A percentile compares a stretch with the other conserved stretches of the same genome.
Conservation (phyloP, 2,329 filamentous ascomycete species). For the Sporothrix inflata region DNA sequence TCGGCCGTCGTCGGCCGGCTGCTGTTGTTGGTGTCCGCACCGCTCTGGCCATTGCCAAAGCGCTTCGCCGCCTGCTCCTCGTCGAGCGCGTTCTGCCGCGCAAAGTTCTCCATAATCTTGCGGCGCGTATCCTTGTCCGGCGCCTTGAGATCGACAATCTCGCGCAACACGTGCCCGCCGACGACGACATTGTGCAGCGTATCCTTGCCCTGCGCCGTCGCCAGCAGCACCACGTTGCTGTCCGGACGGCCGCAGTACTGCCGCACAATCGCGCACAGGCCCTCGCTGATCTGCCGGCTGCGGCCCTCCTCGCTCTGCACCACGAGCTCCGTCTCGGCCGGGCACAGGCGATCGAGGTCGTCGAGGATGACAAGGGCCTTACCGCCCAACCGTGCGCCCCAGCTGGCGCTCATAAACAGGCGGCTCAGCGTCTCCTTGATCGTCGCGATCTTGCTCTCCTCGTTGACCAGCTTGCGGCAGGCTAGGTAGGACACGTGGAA, state of each 20-base stretch:
- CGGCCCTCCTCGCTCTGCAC: slow-evolving; percentile 91
- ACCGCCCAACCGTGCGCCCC: slow-evolving; percentile 86
- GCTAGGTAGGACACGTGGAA: slow-evolving; percentile 86
- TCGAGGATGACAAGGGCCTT: slow-evolving; percentile 85
- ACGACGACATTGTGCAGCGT: slow-evolving; percentile 87
- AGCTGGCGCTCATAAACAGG: slow-evolving; percentile 85
- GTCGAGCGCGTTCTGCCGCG: slow-evolving; percentile 56
- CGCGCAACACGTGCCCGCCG: slow-evolving; percentile 87
- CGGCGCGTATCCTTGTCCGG: slow-evolving; percentile 89
- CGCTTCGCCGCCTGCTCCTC: slow-evolving; percentile 42
- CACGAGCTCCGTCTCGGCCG: slow-evolving; percentile 90
- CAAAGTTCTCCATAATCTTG: slow-evolving; percentile 79
- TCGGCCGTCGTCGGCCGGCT: slow-evolving; percentile 63
- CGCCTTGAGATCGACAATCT: slow-evolving; percentile 86
- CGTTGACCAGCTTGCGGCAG: slow-evolving; percentile 83
- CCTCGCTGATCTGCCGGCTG: slow-evolving; percentile 89
- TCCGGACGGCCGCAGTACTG: slow-evolving; percentile 76
- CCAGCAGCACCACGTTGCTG: slow-evolving; percentile 81
- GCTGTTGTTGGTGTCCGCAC: slow-evolving; percentile 33
- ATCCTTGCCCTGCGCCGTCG: slow-evolving; percentile 91
- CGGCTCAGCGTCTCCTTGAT: slow-evolving; percentile 87
- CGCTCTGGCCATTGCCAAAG: slow-evolving; percentile 33
- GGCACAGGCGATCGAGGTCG: slow-evolving; percentile 90
- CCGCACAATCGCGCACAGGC: slow-evolving; percentile 77
- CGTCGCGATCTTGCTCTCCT: slow-evolving; percentile 85